phyloP scores from a whole-genome alignment of 106 monocot genomes.

The Vanilla planifolia region DNA sequence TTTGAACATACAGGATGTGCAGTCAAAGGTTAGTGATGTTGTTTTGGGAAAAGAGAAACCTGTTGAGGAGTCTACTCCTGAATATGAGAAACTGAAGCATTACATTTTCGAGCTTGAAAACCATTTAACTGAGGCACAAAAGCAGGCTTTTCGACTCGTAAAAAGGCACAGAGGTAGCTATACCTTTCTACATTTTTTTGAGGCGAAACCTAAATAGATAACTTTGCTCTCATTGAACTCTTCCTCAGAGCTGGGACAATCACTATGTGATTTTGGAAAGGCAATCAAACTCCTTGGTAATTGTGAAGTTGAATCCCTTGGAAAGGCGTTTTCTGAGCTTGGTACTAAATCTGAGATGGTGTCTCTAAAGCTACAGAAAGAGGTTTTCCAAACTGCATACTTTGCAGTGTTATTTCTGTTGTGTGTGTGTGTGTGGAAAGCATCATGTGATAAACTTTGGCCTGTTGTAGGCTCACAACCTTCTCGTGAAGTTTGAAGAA shows the following conservation, averaged over 20 bases:
- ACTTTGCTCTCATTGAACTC: not conserved
- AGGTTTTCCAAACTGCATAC: constrained; percentile 30
- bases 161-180: constrained; percentile 82
- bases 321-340: constrained; percentile 85
- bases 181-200: not conserved
- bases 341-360: constrained; percentile 80
- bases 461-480: constrained; percentile 67
- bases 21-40: constrained; percentile 94
- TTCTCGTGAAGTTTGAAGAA: constrained; percentile 97
- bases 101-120: constrained; percentile 91
- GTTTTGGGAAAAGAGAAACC: constrained; percentile 99
- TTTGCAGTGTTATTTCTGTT: constrained; percentile 1
- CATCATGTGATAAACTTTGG: not conserved
- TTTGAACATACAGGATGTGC: constrained; percentile 68
- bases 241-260: constrained; percentile 72
- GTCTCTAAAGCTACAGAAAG: constrained; percentile 79
- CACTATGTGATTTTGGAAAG: constrained; percentile 90
- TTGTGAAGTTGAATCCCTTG: constrained; percentile 82
- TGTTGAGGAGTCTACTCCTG: constrained; percentile 83
- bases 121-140: constrained; percentile 91
- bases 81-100: constrained; percentile 91
- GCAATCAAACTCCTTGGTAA: constrained; percentile 89
- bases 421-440: not conserved
- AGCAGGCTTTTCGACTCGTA: constrained; percentile 93
- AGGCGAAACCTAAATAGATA: not conserved